Conservation (phyloP, 1,139 yeast genomes). For the Eremothecium coryli region DNA sequence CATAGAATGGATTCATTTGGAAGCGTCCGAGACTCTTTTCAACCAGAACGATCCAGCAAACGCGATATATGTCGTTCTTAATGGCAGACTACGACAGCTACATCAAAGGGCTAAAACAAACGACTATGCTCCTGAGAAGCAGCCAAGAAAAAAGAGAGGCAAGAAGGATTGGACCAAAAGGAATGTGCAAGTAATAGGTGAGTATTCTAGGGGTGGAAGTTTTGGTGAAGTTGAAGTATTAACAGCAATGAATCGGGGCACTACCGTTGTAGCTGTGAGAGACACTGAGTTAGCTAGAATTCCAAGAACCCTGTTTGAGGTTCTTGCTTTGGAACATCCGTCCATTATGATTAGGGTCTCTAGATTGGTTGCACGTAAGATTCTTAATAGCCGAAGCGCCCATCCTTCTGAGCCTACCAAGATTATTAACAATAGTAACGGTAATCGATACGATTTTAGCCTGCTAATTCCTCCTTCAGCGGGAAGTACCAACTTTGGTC, state of each 20-base stretch:
- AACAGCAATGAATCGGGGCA: slow-evolving; percentile 67
- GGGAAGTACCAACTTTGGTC: slow-evolving; percentile 16
- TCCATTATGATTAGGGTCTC: slow-evolving; percentile 86
- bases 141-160: slow-evolving; percentile 20
- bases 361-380: slow-evolving; percentile 72
- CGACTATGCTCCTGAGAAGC: background rate
- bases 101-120: slow-evolving; percentile 12
- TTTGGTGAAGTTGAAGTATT: slow-evolving; percentile 93
- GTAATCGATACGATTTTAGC: slow-evolving; percentile 20
- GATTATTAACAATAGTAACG: slow-evolving; percentile 11
- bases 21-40: slow-evolving; percentile 74
- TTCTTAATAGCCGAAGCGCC: slow-evolving; percentile 27
- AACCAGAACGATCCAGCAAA: slow-evolving; percentile 83
- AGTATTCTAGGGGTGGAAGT: slow-evolving; percentile 89
- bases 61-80: slow-evolving; percentile 82
- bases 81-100: slow-evolving; percentile 77
- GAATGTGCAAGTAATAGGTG: slow-evolving; percentile 43
- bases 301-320: slow-evolving; percentile 81
- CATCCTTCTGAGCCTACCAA: slow-evolving; percentile 11
- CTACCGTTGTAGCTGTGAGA: slow-evolving; percentile 76
- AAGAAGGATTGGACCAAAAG: slow-evolving; percentile 22
- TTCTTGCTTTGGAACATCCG: slow-evolving; percentile 76
- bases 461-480: slow-evolving; percentile 18
- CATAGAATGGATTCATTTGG: slow-evolving; percentile 85
- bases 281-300: slow-evolving; percentile 91